These are phyloP conservation scores for Lachnellula suecica DNA, from an alignment of 2,329 filamentous ascomycete genomes.

Conservation along the genomic window DNA sequence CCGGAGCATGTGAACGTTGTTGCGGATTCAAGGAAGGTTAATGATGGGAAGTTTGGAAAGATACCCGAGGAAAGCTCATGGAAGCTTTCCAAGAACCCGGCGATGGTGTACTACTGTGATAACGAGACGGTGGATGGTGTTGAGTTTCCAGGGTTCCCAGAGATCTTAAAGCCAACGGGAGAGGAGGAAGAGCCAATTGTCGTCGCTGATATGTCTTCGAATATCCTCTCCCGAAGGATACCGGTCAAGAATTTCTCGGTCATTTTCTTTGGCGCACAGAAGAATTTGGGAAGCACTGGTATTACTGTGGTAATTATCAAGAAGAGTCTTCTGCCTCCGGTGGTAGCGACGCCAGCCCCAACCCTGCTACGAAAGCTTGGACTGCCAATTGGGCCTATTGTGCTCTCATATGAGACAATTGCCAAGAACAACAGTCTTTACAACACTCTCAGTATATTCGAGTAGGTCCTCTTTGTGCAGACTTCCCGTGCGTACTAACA, in stretches of 20 bases:
- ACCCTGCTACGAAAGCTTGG: slow-evolving; percentile 71
- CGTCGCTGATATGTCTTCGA: slow-evolving; percentile 91
- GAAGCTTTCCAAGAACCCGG: slow-evolving; percentile 67
- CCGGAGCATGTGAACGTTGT: slow-evolving; percentile 78
- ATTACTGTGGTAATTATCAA: slow-evolving; percentile 84
- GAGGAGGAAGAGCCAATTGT: slow-evolving; percentile 71
- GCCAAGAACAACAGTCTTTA: slow-evolving; percentile 94
- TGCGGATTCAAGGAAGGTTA: slow-evolving; percentile 62
- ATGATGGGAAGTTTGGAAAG: slow-evolving; percentile 79
- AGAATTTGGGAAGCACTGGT: slow-evolving; percentile 86
- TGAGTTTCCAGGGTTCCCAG: slow-evolving; percentile 77
- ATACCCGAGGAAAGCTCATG: slow-evolving; percentile 78
- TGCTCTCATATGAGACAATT: slow-evolving; percentile 81
- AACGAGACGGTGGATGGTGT: slow-evolving; percentile 96
- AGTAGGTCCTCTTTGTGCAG: slow-evolving; percentile 38
- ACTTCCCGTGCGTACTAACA: slow-evolving; percentile 7
- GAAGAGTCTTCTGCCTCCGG: slow-evolving; percentile 74
- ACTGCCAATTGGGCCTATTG: slow-evolving; percentile 74
- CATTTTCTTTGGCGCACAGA: slow-evolving; percentile 92
- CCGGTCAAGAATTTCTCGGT: slow-evolving; percentile 76
- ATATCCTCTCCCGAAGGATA: slow-evolving; percentile 81
- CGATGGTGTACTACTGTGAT: slow-evolving; percentile 82
- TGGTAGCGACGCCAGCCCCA: slow-evolving; percentile 62
- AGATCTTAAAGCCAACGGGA: slow-evolving; percentile 54
- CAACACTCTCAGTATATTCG: slow-evolving; percentile 94